These are phyloP conservation scores for Microsporum ferrugineum DNA, from an alignment of 2,329 filamentous ascomycete genomes.

Conservation along the genomic window DNA sequence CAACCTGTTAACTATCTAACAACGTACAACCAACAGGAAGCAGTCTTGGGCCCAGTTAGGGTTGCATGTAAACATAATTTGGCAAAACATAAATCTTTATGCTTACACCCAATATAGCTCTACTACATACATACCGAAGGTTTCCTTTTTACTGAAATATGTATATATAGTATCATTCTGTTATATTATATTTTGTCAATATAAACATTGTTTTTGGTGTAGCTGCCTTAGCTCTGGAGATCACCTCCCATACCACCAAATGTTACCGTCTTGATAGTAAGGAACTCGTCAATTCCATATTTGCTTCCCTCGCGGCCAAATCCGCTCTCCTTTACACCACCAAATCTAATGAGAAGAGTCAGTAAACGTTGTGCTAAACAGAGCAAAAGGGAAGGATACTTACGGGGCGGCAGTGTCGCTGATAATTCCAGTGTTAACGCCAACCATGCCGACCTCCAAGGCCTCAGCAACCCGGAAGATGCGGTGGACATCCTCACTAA, in stretches of 20 bases:
- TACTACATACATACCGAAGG: too few relatives aligned
- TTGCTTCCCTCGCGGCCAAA: constrained; percentile 69
- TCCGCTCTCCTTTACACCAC: constrained; percentile 71
- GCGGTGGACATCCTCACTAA: constrained; percentile 51
- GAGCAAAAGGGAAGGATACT: constrained; percentile 17
- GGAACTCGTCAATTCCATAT: constrained; percentile 67
- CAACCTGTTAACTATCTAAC: too few relatives aligned
- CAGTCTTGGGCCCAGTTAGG: too few relatives aligned
- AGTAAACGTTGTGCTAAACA: background rate
- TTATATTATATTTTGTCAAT: background rate
- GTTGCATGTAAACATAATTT: too few relatives aligned
- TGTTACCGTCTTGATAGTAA: constrained; percentile 58
- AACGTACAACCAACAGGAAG: too few relatives aligned
- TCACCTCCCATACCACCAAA: constrained; percentile 52
- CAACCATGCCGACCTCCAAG: constrained; percentile 41
- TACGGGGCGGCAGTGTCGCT: constrained; percentile 43
- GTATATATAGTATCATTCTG: background rate
- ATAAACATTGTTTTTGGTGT: background rate
- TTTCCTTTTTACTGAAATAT: too few relatives aligned
- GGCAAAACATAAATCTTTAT: too few relatives aligned
- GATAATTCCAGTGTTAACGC: constrained; percentile 60
- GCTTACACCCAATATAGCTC: too few relatives aligned
- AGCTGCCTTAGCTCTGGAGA: constrained; percentile 25
- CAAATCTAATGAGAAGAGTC: constrained; percentile 43
- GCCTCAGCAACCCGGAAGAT: constrained; percentile 51